phyloP scores from a whole-genome alignment of 2,329 filamentous ascomycete genomes.

The Cladophialophora exuberans region DNA sequence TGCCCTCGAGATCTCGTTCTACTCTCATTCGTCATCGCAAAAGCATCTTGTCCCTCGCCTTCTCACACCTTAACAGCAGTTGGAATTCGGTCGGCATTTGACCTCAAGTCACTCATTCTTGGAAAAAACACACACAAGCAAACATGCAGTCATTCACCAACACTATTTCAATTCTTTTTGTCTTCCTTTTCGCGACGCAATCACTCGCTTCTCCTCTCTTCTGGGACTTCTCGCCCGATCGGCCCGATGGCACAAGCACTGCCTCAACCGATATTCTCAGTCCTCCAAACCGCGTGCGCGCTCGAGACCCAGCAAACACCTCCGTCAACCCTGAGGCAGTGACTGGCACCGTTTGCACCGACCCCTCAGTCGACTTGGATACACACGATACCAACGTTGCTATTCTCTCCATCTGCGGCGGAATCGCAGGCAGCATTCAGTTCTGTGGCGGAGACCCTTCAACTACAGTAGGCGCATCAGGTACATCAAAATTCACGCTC shows the following conservation, averaged over 20 bases:
- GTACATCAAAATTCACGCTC: slow-evolving; percentile 55
- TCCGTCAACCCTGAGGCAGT: slow-evolving; percentile 37
- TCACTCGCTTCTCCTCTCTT: slow-evolving; percentile 1
- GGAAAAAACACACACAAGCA: neutral
- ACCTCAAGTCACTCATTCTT: neutral
- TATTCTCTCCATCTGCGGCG: slow-evolving; percentile 55
- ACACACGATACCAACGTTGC: slow-evolving; percentile 56
- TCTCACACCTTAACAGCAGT: neutral
- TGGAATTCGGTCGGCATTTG: neutral
- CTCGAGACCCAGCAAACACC: slow-evolving; percentile 27
- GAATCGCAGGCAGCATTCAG: slow-evolving; percentile 50
- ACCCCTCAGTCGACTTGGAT: slow-evolving; percentile 46
- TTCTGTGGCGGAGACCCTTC: slow-evolving; percentile 51
- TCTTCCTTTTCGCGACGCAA: neutral
- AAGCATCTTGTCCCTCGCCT: neutral
- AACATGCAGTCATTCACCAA: neutral
- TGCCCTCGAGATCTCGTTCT: too few species aligned
- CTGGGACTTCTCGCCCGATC: slow-evolving; percentile 3
- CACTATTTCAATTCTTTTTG: neutral
- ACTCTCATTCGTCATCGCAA: neutral
- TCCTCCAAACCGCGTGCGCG: neutral
- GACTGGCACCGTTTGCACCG: slow-evolving; percentile 40
- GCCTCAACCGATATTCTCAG: neutral
- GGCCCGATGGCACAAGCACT: neutral
- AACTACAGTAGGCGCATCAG: slow-evolving; percentile 51